Evolutionary conservation across 805 yeast species (phyloP).

Genomic region (Brettanomyces naardenensis): DNA sequence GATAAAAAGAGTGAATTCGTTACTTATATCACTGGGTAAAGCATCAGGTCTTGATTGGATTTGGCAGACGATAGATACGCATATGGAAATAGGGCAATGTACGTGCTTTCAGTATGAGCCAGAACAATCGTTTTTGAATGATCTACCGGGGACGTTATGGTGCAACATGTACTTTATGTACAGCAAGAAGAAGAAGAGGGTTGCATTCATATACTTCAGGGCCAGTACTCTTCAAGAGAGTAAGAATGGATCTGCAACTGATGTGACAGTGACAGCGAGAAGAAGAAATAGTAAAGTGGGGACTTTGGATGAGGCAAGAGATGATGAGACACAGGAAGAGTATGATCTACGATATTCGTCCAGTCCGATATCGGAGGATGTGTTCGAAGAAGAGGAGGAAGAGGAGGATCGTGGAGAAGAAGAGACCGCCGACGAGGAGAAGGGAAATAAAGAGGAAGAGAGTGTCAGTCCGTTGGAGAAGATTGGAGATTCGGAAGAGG

Average conservation of each 20-base stretch:
- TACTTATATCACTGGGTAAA: conserved; percentile 60
- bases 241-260: conserved; percentile 3
- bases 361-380: conserved; percentile 25
- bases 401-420: conserved; percentile 28
- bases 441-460: conserved; percentile 15
- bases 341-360: conserved; percentile 22
- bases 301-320: conserved; percentile 24
- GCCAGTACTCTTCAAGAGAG: conserved; percentile 24
- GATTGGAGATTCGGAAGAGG: conserved; percentile 29
- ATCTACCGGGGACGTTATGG: conserved; percentile 55
- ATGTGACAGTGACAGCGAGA: neutral
- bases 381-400: conserved; percentile 31
- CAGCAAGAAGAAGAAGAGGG: conserved; percentile 87
- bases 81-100: conserved; percentile 66
- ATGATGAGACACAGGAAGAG: conserved; percentile 27
- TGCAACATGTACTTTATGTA: conserved; percentile 84
- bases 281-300: conserved; percentile 27
- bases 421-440: neutral
- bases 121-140: conserved; percentile 59
- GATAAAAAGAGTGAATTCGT: conserved; percentile 65
- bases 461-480: conserved; percentile 1
- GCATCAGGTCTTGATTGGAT: conserved; percentile 51
- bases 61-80: conserved; percentile 83
- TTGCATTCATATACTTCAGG: conserved; percentile 73
- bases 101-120: conserved; percentile 57